Conservation (phyloP, 805 yeast species). For the Clavispora asparagi region DNA sequence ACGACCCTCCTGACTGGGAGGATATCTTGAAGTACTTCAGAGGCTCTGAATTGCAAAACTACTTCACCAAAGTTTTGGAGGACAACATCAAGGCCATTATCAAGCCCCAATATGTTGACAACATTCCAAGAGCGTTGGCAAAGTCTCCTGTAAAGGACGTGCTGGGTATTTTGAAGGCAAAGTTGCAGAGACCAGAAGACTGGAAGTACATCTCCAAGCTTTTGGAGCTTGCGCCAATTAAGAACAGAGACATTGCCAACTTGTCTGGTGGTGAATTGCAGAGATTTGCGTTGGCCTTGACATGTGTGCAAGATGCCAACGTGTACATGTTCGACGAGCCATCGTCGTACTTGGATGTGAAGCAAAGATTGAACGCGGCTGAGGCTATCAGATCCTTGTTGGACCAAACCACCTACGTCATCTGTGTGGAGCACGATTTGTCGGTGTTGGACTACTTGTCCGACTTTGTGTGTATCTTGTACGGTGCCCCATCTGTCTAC, state of each 20-base stretch:
- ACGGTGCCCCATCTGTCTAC: constrained; percentile 97
- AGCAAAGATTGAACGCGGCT: constrained; percentile 98
- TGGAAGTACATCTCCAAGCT: constrained; percentile 62
- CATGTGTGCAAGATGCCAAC: constrained; percentile 90
- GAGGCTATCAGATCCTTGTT: constrained; percentile 84
- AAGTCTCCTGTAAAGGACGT: constrained; percentile 86
- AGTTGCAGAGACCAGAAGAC: constrained; percentile 65
- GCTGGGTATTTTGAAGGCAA: constrained; percentile 73
- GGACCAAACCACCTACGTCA: constrained; percentile 73
- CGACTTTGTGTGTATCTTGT: constrained; percentile 92
- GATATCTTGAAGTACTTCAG: constrained; percentile 87
- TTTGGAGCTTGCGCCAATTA: constrained; percentile 69
- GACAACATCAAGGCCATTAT: constrained; percentile 94
- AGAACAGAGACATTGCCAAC: constrained; percentile 83
- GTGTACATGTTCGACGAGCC: constrained; percentile 99
- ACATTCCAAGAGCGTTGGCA: constrained; percentile 88
- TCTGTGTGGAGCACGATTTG: constrained; percentile 98
- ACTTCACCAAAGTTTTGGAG: constrained; percentile 88
- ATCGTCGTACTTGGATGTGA: constrained; percentile 95
- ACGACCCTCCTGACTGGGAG: constrained; percentile 97
- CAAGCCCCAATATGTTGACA: constrained; percentile 98
- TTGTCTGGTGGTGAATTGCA: constrained; percentile 98
- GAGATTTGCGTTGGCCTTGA: constrained; percentile 96
- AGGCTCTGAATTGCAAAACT: constrained; percentile 96
- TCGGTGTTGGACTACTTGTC: constrained; percentile 96